Evolutionary conservation across 257 asterid species (phyloP), one percentile per base, ranked within the genome.

Genomic region (Solanum lignicaule): DNA sequence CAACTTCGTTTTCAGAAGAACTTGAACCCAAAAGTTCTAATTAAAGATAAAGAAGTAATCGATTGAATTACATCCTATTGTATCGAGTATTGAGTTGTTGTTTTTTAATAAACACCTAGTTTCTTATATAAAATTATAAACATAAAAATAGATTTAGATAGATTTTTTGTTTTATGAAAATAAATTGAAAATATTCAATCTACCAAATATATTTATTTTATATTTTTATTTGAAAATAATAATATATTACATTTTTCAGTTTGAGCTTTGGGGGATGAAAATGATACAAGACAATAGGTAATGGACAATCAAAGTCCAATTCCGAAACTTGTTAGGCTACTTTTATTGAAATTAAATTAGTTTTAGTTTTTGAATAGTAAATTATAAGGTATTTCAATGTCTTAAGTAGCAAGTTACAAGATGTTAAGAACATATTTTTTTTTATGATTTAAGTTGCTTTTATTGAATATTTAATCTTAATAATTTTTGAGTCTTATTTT

Each of bases 1-100:
- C 0, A 18, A 55, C 9, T 18, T 0, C 0, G 0, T 55, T 1
- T 55, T 55, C 25, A 0, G 1, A 55, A 55, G 5, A 55, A 20
- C 11, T 55, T 55, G n/a, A 55, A 55, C 25, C 0, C 65, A 1
- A 0, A 55, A 18, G 5, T 55, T 55, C 0, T 55, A 55, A 2
- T 6, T 7, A 55, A 7, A 55, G 2, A 55, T 55, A 0, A 55
- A 55, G n/a, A 55, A 55, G n/a, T 20, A 20, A 0, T 55, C 1
- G 11, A 55, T 20, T 55, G n/a, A 55, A 55, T 0, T 55, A 20
- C 2, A 20, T 55, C 65, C 10, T 48, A 15, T 5, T 55, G 25
- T 18, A 55, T 20, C 65, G 25, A 55, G 25, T 18, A 55, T 55
- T 55, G 65, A 2, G 23, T 48, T 16, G 23, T 48, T 48, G 3